phyloP scores from a whole-genome alignment of 2,329 filamentous ascomycete species.

The Epichloe brachyelytri region DNA sequence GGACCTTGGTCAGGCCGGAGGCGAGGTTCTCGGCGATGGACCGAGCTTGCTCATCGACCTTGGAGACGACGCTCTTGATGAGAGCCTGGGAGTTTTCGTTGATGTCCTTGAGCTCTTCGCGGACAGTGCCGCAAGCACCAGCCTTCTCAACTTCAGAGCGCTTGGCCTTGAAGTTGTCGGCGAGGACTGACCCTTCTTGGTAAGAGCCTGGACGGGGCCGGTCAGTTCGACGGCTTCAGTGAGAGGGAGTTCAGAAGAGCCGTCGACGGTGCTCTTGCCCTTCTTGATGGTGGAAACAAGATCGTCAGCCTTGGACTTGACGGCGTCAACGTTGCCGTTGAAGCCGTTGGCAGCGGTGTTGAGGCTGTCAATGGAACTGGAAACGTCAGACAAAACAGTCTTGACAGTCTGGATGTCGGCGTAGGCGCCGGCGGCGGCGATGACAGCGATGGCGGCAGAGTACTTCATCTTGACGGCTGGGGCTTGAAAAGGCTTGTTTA shows the following conservation, averaged over 20 bases:
- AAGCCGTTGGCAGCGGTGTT: constrained; percentile 13
- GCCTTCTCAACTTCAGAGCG: constrained; percentile 17
- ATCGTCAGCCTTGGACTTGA: constrained; percentile 11
- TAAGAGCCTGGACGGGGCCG: constrained; percentile 11
- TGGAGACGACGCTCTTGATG: constrained; percentile 17
- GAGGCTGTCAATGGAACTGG: constrained; percentile 9
- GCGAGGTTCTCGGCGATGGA: constrained; percentile 15
- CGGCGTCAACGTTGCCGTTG: constrained; percentile 10
- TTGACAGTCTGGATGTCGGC: constrained; percentile 8
- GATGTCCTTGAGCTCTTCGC: constrained; percentile 13
- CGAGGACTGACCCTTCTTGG: constrained; percentile 14
- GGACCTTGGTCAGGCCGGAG: constrained; percentile 11
- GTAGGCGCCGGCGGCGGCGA: constrained; percentile 8
- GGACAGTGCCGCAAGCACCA: constrained; percentile 15
- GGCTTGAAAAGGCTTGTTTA: not conserved
- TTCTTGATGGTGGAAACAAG: constrained; percentile 10
- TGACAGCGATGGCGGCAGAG: constrained; percentile 6
- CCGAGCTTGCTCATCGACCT: constrained; percentile 19
- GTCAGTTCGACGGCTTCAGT: constrained; percentile 9
- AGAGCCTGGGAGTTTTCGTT: constrained; percentile 14
- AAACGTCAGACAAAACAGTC: constrained; percentile 6
- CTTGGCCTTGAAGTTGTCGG: constrained; percentile 14
- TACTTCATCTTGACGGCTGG: constrained; percentile 10
- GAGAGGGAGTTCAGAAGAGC: constrained; percentile 8
- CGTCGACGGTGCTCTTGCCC: constrained; percentile 8